A percentile compares a stretch with the other conserved stretches of the same genome.
Evolutionary conservation across 345 rosid species (phyloP).

Genomic region (Odontarrhena argentea): DNA sequence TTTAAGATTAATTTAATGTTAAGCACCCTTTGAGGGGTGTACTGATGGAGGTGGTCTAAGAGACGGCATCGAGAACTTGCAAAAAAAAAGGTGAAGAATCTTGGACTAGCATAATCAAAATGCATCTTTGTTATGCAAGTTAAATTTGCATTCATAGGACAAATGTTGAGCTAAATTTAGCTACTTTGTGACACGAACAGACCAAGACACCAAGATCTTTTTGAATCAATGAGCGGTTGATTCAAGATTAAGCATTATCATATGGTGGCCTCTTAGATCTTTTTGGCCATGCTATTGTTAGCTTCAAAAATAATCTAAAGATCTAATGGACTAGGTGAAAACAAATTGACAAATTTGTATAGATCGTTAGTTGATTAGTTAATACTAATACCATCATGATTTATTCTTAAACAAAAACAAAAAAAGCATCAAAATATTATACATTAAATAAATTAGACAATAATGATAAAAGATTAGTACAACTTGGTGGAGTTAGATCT

Average conservation of each 20-base stretch:
- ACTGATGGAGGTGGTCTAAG: no score
- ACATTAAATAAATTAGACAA: constrained; percentile 29
- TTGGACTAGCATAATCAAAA: no score
- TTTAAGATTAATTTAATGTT: no score
- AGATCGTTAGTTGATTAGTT: constrained; percentile 24
- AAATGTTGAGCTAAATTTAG: no score
- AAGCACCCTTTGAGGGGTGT: no score
- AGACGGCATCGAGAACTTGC: no score
- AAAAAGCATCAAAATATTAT: constrained; percentile 31
- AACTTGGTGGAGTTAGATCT: constrained; percentile 68
- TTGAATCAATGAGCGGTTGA: no score
- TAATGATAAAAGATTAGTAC: constrained; percentile 30
- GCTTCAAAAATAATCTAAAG: constrained; percentile 12
- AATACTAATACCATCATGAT: constrained; percentile 24
- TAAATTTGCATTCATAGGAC: no score
- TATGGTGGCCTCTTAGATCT: neutral
- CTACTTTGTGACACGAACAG: no score
- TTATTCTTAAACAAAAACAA: constrained; percentile 23
- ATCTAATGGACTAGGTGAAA: constrained; percentile 1
- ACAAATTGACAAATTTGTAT: neutral
- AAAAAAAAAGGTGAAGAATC: no score
- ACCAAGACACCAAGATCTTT: no score
- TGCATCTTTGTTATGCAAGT: no score
- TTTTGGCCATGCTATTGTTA: constrained; percentile 11
- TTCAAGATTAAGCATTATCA: constrained; percentile 8